Percentiles rank a stretch among this genome's conserved stretches.
Conservation (phyloP, 148 eudicot species). For the Vaccinium corymbosum region DNA sequence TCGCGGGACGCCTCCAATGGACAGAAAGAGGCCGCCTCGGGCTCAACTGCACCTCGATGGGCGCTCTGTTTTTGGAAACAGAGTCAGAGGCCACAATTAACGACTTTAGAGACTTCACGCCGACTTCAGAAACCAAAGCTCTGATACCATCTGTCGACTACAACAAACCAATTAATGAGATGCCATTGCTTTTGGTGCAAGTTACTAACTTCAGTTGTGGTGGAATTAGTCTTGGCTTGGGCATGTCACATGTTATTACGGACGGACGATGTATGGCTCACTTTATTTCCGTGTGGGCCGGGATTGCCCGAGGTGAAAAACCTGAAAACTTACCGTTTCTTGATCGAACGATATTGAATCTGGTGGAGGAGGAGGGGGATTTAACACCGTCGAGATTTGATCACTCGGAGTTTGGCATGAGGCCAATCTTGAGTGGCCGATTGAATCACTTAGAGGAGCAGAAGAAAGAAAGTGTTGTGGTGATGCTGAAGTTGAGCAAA, state of each 20-base stretch:
- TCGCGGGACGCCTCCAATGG: conserved; percentile 29
- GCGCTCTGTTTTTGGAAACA: conserved; percentile 37
- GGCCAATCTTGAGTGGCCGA: conserved; percentile 18
- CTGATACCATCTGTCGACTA: conserved; percentile 29
- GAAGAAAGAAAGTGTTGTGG: conserved; percentile 7
- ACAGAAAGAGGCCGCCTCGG: conserved; percentile 27
- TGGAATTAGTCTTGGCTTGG: conserved; percentile 33
- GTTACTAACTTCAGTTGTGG: conserved; percentile 50
- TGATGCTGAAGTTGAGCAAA: not conserved
- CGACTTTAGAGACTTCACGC: conserved; percentile 31
- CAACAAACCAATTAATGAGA: conserved; percentile 22
- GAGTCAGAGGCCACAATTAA: conserved; percentile 25
- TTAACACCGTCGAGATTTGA: not conserved
- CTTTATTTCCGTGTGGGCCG: conserved; percentile 45
- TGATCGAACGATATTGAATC: conserved; percentile 25
- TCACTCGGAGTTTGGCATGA: conserved; percentile 14
- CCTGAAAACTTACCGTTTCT: conserved; percentile 22
- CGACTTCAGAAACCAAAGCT: not conserved
- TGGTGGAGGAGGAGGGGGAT: conserved; percentile 15
- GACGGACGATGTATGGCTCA: conserved; percentile 39
- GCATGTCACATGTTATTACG: conserved; percentile 30
- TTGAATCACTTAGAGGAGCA: conserved; percentile 12
- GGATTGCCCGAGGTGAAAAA: conserved; percentile 33
- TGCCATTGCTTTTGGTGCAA: conserved; percentile 36
- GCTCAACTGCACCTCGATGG: conserved; percentile 40